Base-by-base conservation (phyloP, 2,329 filamentous ascomycete genomes). In the Hypoxylon sp. region DNA sequence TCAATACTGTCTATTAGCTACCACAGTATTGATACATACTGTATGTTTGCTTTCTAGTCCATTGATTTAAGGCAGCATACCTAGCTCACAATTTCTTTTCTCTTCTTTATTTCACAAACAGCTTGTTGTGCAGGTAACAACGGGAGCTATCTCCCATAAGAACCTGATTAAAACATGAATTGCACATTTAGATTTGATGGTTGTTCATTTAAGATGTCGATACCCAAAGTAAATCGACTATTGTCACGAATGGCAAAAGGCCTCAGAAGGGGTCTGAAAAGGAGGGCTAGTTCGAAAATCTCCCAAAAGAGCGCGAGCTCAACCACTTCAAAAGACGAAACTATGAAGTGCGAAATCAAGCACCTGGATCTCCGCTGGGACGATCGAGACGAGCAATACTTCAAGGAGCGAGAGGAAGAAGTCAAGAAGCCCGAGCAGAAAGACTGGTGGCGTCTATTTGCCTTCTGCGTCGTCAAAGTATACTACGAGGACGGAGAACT, bases 311-410 rank as follows among this genome's bases (percentile, higher is more conserved):
- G 34, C 23, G 25, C 46, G 1, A 51, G 25, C 32, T 19, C 56
- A 4, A 28, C 41, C 1, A 41, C 55, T 7, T 13, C 60, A 1
- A 63, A 65, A 21, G 74, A 77, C 43, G 59, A 74, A 36, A 69
- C 72, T 46, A 76, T 79, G 74, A 77, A 75, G 55, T 79, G 75
- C 53, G 70, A 76, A 48, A 70, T 77, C 60, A 74, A 74, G 62
- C 69, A 75, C 21, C 58, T 77, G 19, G 75, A 79, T 25, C 57
- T 70, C 23, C 68, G 57, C 2, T 76, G 72, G 50, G 72, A 76
- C 53, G 69, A 74, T 13, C 67, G 70, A 11, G 74, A 75, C 50
- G 71, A 76, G 63, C 52, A 59, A 10, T 78, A 75, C 64, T 76
- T 74, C 30, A 60, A 41, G 32, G 75, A 78, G 66, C 72, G 75